These are phyloP conservation scores for Acacia crassicarpa DNA, from an alignment of 306 rosid species.

Conservation along the genomic window DNA sequence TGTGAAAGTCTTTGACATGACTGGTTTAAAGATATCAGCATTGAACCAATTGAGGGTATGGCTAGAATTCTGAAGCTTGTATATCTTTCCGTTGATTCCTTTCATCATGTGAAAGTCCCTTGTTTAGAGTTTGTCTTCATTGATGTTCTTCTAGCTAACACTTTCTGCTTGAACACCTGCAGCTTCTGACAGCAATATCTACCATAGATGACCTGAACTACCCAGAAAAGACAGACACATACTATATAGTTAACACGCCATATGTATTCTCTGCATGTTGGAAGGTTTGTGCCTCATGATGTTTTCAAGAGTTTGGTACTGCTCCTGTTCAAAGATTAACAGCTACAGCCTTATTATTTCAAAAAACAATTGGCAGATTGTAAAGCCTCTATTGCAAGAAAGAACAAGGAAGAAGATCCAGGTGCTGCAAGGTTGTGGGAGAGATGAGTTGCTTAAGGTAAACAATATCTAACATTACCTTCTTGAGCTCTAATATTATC, in stretches of 20 bases:
- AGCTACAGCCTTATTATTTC: background rate
- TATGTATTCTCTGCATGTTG: constrained; percentile 96
- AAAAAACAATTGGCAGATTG: constrained; percentile 57
- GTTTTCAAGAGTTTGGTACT: constrained; percentile 2
- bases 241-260: constrained; percentile 83
- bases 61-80: background rate
- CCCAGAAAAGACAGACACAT: constrained; percentile 95
- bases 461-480: background rate
- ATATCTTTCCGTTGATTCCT: background rate
- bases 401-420: constrained; percentile 88
- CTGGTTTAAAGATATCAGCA: constrained; percentile 87
- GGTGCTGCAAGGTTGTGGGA: constrained; percentile 89
- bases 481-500: background rate
- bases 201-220: constrained; percentile 95
- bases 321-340: constrained; percentile 9
- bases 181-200: constrained; percentile 87
- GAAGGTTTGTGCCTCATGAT: constrained; percentile 67
- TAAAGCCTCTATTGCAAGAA: constrained; percentile 94
- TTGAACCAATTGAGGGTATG: constrained; percentile 86
- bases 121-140: background rate
- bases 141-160: constrained; percentile 28
- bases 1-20: constrained; percentile 91
- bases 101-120: background rate
- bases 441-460: constrained; percentile 86
- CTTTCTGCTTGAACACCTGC: constrained; percentile 37